Evolutionary conservation across 345 rosid genomes (phyloP).

Genomic region (Draba incana): DNA sequence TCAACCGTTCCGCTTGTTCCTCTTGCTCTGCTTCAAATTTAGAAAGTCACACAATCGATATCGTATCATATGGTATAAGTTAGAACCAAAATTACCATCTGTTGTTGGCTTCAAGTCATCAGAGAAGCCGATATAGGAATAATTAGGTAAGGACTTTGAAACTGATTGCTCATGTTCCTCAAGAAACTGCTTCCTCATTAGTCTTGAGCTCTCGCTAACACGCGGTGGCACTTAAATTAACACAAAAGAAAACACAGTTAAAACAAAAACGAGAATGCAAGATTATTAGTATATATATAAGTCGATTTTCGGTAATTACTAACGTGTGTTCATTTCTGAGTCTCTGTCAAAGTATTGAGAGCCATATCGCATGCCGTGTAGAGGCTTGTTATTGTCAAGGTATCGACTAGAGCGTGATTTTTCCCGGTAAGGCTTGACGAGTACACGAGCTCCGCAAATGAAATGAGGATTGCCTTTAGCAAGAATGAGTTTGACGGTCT

Average conservation of each 20-base stretch:
- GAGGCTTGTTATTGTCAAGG: constrained; percentile 58
- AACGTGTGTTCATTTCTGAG: constrained; percentile 62
- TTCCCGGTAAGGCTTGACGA: constrained; percentile 95
- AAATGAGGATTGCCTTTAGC: constrained; percentile 94
- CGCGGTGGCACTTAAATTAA: constrained; percentile 49
- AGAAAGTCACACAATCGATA: neutral
- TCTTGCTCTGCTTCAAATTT: constrained; percentile 37
- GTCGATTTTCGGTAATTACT: constrained; percentile 4
- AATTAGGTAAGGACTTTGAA: constrained; percentile 47
- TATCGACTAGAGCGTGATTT: constrained; percentile 74
- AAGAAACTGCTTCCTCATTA: constrained; percentile 40
- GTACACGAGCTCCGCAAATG: constrained; percentile 90
- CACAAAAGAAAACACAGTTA: neutral
- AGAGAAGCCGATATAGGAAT: constrained; percentile 54
- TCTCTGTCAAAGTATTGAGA: constrained; percentile 60
- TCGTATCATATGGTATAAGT: neutral
- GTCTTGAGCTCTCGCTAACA: constrained; percentile 51
- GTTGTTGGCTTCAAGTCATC: constrained; percentile 50
- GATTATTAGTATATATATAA: constrained; percentile 1
- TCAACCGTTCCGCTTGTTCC: constrained; percentile 57
- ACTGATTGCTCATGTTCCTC: constrained; percentile 45
- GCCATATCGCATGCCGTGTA: constrained; percentile 49
- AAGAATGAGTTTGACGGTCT: constrained; percentile 72
- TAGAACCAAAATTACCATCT: constrained; percentile 50
- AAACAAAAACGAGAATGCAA: constrained; percentile 14